Evolutionary conservation across 176 grass and related monocot genomes (phyloP).

Genomic region (Oryza glumipatula): DNA sequence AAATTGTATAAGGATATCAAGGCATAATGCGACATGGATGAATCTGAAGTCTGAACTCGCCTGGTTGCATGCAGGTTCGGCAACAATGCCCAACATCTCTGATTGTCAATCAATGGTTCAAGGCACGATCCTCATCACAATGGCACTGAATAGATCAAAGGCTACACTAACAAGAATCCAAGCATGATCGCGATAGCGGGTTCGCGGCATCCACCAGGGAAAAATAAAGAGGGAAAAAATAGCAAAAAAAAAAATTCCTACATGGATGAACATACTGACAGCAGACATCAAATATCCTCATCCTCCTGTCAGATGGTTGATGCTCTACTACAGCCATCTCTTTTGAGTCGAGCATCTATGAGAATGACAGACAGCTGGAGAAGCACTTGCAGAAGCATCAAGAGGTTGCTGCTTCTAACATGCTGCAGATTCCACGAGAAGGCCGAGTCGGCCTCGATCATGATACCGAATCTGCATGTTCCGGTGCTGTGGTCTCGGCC

Average conservation of each 20-base stretch:
- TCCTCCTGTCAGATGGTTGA: slow-evolving; percentile 38
- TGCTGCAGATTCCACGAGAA: slow-evolving; percentile 55
- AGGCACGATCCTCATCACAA: slow-evolving; percentile 30
- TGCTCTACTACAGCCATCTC: slow-evolving; percentile 14
- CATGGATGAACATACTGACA: slow-evolving; percentile 50
- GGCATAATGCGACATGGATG: neutral
- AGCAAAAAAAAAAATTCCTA: slow-evolving; percentile 34
- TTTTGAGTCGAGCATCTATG: slow-evolving; percentile 3
- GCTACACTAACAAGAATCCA: slow-evolving; percentile 38
- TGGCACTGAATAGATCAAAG: slow-evolving; percentile 30
- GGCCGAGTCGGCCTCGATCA: slow-evolving; percentile 77
- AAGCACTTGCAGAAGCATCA: slow-evolving; percentile 46
- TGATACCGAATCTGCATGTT: slow-evolving; percentile 82
- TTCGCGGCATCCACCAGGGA: neutral
- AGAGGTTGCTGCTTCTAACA: slow-evolving; percentile 3
- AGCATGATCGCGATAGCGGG: slow-evolving; percentile 15
- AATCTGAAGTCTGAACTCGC: neutral
- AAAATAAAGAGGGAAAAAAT: neutral
- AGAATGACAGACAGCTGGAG: slow-evolving; percentile 50
- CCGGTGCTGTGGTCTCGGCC: slow-evolving; percentile 82
- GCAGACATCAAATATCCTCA: slow-evolving; percentile 52
- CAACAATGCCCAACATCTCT: slow-evolving; percentile 2
- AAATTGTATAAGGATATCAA: neutral
- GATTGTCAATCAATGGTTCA: slow-evolving; percentile 4
- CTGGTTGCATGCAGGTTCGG: slow-evolving; percentile 6